These are phyloP conservation scores for Sambucus nigra DNA, from an alignment of 129 eudicot species.

Conservation along the genomic window DNA sequence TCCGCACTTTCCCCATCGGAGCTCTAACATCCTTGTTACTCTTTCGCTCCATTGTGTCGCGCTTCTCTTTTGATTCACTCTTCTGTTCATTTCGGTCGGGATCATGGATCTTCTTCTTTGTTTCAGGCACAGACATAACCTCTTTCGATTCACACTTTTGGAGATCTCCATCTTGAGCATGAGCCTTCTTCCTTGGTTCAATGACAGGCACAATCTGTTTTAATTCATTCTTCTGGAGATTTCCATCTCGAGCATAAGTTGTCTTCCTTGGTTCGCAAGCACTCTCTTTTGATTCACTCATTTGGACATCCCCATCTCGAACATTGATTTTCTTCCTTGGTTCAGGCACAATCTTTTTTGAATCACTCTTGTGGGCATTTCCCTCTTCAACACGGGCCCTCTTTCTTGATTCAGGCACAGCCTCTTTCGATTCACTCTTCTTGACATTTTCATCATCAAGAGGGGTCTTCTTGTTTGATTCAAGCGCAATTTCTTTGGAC, in stretches of 20 bases:
- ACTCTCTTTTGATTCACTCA: neutral
- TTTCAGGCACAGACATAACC: too few species aligned
- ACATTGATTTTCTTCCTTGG: constrained; percentile 8
- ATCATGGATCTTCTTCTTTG: constrained; percentile 12
- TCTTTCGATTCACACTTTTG: constrained; percentile 1
- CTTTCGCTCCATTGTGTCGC: too few species aligned
- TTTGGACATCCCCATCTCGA: neutral
- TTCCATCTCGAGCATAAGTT: neutral
- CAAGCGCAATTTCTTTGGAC: neutral
- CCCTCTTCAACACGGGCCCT: too few species aligned
- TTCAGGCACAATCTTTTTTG: neutral
- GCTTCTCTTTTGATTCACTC: too few species aligned
- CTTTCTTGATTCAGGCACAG: neutral
- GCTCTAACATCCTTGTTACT: constrained; percentile 7
- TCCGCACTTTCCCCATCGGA: constrained; percentile 6
- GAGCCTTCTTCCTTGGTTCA: too few species aligned
- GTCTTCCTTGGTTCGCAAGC: neutral
- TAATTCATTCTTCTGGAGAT: neutral
- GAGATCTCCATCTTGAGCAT: neutral
- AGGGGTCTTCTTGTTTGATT: neutral
- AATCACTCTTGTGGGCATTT: constrained; percentile 4
- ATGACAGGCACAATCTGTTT: too few species aligned
- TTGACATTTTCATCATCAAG: neutral
- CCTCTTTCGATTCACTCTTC: neutral
- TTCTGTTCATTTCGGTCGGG: too few species aligned